A percentile compares a stretch with the other conserved stretches of the same genome.
These are phyloP conservation scores for Colletotrichum plurivorum DNA, from an alignment of 2,329 filamentous ascomycete genomes.

Conservation along the genomic window DNA sequence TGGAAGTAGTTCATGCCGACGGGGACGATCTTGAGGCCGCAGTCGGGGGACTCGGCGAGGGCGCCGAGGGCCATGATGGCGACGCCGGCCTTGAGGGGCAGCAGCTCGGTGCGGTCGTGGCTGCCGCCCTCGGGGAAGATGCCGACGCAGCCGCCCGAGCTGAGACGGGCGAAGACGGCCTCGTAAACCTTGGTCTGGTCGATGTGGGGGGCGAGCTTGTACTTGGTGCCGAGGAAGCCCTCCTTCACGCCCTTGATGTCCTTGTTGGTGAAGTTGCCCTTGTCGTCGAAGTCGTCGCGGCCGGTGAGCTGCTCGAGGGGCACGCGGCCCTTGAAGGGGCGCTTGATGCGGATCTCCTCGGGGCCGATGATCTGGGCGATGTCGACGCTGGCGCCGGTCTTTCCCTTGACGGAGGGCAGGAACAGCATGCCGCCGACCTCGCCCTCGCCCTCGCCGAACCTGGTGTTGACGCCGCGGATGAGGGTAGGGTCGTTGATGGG, in stretches of 20 bases:
- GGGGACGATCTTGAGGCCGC: conserved; percentile 93
- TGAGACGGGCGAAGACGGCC: conserved; percentile 88
- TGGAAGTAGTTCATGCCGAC: conserved; percentile 99
- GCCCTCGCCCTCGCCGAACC: conserved; percentile 81
- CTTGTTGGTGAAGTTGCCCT: conserved; percentile 73
- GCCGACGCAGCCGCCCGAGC: conserved; percentile 88
- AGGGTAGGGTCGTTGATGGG: conserved; percentile 87
- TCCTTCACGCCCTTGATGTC: conserved; percentile 67
- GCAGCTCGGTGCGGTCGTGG: conserved; percentile 91
- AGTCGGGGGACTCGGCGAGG: conserved; percentile 86
- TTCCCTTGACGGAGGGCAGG: conserved; percentile 85
- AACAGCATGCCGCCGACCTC: conserved; percentile 88
- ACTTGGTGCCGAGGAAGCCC: conserved; percentile 83
- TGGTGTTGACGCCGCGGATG: conserved; percentile 82
- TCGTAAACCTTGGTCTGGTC: conserved; percentile 96
- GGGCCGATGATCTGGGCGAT: conserved; percentile 85
- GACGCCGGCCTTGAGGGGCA: conserved; percentile 95
- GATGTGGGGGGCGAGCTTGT: conserved; percentile 91
- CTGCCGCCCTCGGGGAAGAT: conserved; percentile 98
- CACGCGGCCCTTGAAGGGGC: conserved; percentile 84
- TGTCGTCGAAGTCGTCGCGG: conserved; percentile 77
- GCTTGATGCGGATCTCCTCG: conserved; percentile 88
- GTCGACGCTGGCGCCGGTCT: conserved; percentile 83
- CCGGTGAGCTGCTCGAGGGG: conserved; percentile 87
- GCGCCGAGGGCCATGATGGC: conserved; percentile 98